Base-by-base conservation (phyloP, 768 basidiomycete genomes). In the Podaxis sp. region DNA sequence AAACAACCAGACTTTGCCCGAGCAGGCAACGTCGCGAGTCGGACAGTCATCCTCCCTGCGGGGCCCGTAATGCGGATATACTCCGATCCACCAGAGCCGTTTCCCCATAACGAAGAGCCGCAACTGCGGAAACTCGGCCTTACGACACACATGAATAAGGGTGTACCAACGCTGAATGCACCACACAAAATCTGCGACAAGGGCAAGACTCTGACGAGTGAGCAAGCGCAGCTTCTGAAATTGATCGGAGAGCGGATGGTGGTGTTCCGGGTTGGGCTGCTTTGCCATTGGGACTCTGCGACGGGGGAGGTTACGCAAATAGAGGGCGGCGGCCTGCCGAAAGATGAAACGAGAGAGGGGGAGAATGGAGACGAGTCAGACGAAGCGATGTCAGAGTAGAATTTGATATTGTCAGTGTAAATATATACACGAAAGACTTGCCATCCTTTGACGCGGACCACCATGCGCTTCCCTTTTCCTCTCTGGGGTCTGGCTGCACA, bases 51-150 rank as follows among this genome's bases (percentile, higher is more conserved):
- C 36, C 79, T 99, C 17, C 91, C 94, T 15, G 84, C 76, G 63
- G 96, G 96, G 38, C 93, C 96, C 22, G 85, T 98, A 59, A 84
- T 95, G 88, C 84, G 86, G 65, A 83, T 82, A 47, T 82, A 90
- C 71, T 89, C 90, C 2, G 88, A 91, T 65, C 91, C 90, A 0
- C 85, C 90, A 41, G 89, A 95, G 67, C 90, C 93, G 2, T 96
- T 98, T 75, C 94, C 97, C 40, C 95, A 98, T 74, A 95, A 94
- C 69, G 94, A 98, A 78, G 97, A 99, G 65, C 95, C 96, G 22
- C 96, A 98, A 72, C 81, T 99, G 57, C 87, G 97, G 59, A 93
- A 92, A 73, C 84, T 98, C 38, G 97, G 97, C 7, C 77, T 99
- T 36, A 80, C 86, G 55, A 98, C 96, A 17, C 84, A 80, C 33